Percentiles rank a stretch among this genome's conserved stretches.
Conservation (phyloP, 2,329 filamentous ascomycete species). For the Scortechinia acanthostroma region DNA sequence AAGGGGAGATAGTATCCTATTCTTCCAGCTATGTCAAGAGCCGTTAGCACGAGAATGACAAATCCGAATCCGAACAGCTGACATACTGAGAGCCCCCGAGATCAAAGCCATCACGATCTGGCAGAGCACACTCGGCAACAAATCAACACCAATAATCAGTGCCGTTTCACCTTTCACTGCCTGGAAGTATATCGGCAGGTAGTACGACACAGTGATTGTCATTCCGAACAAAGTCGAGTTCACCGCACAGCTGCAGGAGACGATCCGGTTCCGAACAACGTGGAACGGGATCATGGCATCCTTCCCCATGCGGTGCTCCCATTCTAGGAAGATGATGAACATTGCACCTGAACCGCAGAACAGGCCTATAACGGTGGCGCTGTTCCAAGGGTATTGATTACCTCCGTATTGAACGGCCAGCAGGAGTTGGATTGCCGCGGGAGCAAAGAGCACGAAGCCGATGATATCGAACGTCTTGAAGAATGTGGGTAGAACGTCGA, state of each 20-base stretch:
- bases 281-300: conserved; percentile 6
- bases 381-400: conserved; percentile 13
- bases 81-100: background rate
- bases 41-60: no score
- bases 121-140: conserved; percentile 8
- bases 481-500: conserved; percentile 1
- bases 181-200: conserved; percentile 14
- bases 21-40: background rate
- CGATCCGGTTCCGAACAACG: conserved; percentile 6
- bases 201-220: conserved; percentile 5
- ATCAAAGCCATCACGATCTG: background rate
- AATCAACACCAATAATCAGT: conserved; percentile 7
- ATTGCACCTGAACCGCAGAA: conserved; percentile 5
- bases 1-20: background rate
- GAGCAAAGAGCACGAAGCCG: conserved; percentile 15
- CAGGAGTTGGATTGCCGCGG: conserved; percentile 16
- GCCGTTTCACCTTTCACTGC: conserved; percentile 8
- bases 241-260: conserved; percentile 4
- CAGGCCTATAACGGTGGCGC: conserved; percentile 6
- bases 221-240: conserved; percentile 6
- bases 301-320: conserved; percentile 8
- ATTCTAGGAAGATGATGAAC: conserved; percentile 6
- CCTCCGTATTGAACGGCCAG: conserved; percentile 17
- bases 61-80: no score
- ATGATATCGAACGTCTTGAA: conserved; percentile 13